phyloP scores from a whole-genome alignment of 768 basidiomycete species.

The Russula earlei region DNA sequence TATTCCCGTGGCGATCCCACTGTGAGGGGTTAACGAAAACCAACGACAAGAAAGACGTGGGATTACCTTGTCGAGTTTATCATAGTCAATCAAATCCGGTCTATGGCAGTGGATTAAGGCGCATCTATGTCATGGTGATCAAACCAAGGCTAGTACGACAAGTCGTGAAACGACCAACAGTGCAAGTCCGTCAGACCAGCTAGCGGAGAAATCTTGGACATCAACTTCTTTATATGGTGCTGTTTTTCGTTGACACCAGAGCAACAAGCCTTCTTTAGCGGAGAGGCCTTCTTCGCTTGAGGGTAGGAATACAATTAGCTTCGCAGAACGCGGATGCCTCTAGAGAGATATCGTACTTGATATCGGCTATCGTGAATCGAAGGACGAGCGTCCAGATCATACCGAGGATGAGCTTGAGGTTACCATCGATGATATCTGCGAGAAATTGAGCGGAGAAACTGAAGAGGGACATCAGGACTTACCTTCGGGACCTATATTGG shows the following conservation, averaged over 20 bases:
- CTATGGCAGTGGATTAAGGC: constrained; percentile 97
- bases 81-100: constrained; percentile 88
- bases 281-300: constrained; percentile 93
- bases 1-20: constrained; percentile 75
- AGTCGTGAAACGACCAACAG: constrained; percentile 48
- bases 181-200: constrained; percentile 93
- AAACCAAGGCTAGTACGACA: background rate
- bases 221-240: constrained; percentile 84
- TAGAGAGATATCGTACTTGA: constrained; percentile 53
- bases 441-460: constrained; percentile 2
- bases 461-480: constrained; percentile 1
- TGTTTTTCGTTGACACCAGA: constrained; percentile 99
- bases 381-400: constrained; percentile 99
- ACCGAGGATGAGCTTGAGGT: constrained; percentile 93
- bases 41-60: background rate
- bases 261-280: constrained; percentile 90
- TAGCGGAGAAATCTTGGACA: constrained; percentile 86
- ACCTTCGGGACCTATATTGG: constrained; percentile 98
- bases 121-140: constrained; percentile 48
- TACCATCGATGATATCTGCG: constrained; percentile 98
- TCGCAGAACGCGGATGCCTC: background rate
- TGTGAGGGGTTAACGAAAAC: constrained; percentile 25
- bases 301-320: background rate
- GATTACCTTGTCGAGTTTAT: constrained; percentile 72
- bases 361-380: constrained; percentile 96